Conservation (phyloP, 306 rosid genomes). For the Malus orientalis region DNA sequence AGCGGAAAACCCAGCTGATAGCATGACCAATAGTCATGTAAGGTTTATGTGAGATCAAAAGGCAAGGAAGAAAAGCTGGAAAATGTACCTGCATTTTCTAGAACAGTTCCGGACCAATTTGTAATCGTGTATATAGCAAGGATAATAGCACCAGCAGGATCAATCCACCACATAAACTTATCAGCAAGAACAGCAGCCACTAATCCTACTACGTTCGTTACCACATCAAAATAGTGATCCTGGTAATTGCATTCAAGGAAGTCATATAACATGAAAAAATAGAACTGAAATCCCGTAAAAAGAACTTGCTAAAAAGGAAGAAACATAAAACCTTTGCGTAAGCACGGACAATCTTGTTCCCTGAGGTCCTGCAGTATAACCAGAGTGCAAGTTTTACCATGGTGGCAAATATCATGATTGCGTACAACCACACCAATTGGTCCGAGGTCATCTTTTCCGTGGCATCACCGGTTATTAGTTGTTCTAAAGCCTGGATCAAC, state of each 20-base stretch:
- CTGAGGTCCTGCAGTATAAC: constrained; percentile 76
- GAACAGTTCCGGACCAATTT: constrained; percentile 89
- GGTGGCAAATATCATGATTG: constrained; percentile 73
- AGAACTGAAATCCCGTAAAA: neutral
- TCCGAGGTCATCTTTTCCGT: constrained; percentile 43
- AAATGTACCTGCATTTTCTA: constrained; percentile 77
- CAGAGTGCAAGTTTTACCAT: constrained; percentile 75
- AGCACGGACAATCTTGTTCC: constrained; percentile 81
- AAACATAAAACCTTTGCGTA: constrained; percentile 57
- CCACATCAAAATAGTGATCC: constrained; percentile 97
- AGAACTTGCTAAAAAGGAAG: neutral
- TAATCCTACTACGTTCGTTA: constrained; percentile 82
- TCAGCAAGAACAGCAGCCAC: constrained; percentile 86
- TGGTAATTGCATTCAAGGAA: constrained; percentile 22
- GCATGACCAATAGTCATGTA: neutral
- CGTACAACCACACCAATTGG: constrained; percentile 60
- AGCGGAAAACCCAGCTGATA: neutral
- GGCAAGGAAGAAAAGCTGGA: neutral
- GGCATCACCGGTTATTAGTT: constrained; percentile 41
- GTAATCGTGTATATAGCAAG: constrained; percentile 80
- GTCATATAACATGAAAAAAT: neutral
- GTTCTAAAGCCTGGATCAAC: constrained; percentile 60
- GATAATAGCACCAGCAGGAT: constrained; percentile 80
- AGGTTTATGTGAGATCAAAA: neutral
- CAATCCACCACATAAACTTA: constrained; percentile 84